Conservation (phyloP, 2,329 filamentous ascomycete genomes). For the Stylonectria norvegica region DNA sequence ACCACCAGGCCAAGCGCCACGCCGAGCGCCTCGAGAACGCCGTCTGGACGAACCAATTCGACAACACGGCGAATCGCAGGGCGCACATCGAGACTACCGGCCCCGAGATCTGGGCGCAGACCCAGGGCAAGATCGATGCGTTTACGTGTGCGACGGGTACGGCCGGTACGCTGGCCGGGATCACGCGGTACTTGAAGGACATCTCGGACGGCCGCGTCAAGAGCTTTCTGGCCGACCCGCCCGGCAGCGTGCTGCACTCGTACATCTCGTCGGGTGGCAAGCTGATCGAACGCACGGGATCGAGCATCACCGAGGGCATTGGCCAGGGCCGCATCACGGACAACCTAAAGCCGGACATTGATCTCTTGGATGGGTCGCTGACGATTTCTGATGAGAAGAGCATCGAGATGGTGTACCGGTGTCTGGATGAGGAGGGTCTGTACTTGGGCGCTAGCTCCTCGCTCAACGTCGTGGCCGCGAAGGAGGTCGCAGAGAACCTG, state of each 20-base stretch:
- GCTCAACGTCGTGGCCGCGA: constrained; percentile 91
- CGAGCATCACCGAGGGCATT: constrained; percentile 95
- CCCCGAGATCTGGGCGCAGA: constrained; percentile 96
- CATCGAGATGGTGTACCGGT: constrained; percentile 96
- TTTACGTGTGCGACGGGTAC: constrained; percentile 96
- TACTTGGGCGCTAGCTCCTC: constrained; percentile 93
- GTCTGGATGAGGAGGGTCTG: constrained; percentile 90
- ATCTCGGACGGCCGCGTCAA: constrained; percentile 74
- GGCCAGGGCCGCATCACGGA: constrained; percentile 96
- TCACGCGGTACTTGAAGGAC: constrained; percentile 85
- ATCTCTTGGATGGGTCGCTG: constrained; percentile 77
- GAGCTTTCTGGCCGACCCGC: constrained; percentile 88
- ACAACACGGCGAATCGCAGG: constrained; percentile 89
- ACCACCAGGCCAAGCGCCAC: constrained; percentile 88
- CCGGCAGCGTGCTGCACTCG: constrained; percentile 86
- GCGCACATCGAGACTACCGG: constrained; percentile 97
- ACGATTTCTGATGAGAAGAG: constrained; percentile 88
- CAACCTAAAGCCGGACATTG: constrained; percentile 83
- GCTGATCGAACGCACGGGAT: constrained; percentile 74
- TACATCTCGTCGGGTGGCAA: constrained; percentile 85
- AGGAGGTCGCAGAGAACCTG: constrained; percentile 87
- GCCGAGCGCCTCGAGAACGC: constrained; percentile 83
- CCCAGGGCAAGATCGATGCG: constrained; percentile 77
- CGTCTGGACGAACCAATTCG: constrained; percentile 99
- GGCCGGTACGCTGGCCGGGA: constrained; percentile 83